phyloP scores from a whole-genome alignment of 2,329 filamentous ascomycete genomes.

The Graphilbum fragrans region DNA sequence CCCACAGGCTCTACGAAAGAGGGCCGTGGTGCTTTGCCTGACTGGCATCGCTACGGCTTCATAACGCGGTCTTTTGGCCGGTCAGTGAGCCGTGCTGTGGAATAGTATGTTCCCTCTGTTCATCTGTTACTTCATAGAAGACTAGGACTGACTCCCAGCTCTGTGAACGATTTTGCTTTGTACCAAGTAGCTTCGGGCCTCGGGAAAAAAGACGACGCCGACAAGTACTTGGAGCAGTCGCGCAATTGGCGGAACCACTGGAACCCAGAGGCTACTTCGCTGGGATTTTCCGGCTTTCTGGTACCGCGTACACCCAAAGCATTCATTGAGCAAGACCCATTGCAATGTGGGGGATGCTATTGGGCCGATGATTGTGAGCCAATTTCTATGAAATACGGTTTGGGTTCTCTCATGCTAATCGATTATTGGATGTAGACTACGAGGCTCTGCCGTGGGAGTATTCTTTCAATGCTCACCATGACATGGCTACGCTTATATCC shows the following conservation, averaged over 20 bases:
- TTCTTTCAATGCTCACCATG: slow-evolving; percentile 57
- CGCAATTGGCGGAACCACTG: slow-evolving; percentile 63
- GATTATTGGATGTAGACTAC: too few relatives aligned
- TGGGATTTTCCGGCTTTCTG: slow-evolving; percentile 54
- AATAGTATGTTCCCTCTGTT: slow-evolving; percentile 34
- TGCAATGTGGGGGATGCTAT: slow-evolving; percentile 51
- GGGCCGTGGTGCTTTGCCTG: slow-evolving; percentile 54
- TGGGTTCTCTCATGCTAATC: too few relatives aligned
- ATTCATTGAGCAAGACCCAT: slow-evolving; percentile 31
- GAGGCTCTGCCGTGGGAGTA: slow-evolving; percentile 53
- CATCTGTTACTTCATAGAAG: background rate
- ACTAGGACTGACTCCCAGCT: background rate
- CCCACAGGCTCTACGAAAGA: slow-evolving; percentile 51
- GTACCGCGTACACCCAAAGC: slow-evolving; percentile 42
- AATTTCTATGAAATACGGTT: background rate
- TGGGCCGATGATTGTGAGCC: slow-evolving; percentile 35
- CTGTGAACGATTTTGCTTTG: slow-evolving; percentile 52
- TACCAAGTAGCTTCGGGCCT: slow-evolving; percentile 52
- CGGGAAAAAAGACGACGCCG: slow-evolving; percentile 29
- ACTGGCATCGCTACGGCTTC: slow-evolving; percentile 54
- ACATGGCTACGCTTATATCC: slow-evolving; percentile 41
- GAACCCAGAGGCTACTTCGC: slow-evolving; percentile 43
- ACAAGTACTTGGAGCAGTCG: slow-evolving; percentile 49
- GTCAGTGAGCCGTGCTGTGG: slow-evolving; percentile 51
- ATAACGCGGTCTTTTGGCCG: slow-evolving; percentile 51